Evolutionary conservation across 208 protist species (phyloP), one percentile per base, ranked within the genome.

Genomic region (Vickermania spadyakhi): DNA sequence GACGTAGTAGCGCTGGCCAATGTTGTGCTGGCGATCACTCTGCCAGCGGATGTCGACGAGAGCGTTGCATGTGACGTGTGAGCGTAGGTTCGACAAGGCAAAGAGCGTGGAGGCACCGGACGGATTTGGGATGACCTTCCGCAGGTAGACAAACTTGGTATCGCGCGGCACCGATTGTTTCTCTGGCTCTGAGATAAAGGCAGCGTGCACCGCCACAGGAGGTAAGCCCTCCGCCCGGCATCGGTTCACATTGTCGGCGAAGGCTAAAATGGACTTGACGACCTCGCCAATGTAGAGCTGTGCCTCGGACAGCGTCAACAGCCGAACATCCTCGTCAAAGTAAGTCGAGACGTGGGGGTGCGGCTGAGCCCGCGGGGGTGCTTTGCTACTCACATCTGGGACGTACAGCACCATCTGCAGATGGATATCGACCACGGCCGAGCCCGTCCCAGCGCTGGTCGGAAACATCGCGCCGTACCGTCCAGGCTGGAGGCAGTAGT

Each of bases 31-130:
- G 25, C 81, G 79, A 65, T 94, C 87, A 49, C 84, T 91, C 72
- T 94, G 87, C 84, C 87, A 94, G 54, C 87, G 87, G 57, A 94
- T 91, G 64, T 94, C 87, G 14, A 91, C 66, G 64, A 86, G 73
- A 21, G 81, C 77, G 65, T 84, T 89, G 68, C 79, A 94, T 26
- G 91, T 70, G 11, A 91, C 84, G 57, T 94, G 87, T 11, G 87
- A 91, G 42, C 87, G 87, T 29, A 94, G 62, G 62, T 94, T 94
- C 0, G 87, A 94, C n/a, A 94, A 62, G 1, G 83, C 77, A 56
- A 94, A 91, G 26, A 94, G 70, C 28, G 79, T 86, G 63, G 89
- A 90, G 27, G 79, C 60, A 28, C 81, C 80, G 22, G 73, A 66
- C 2, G 87, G 87, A 64, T 94, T 84, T 5, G 87, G 87, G 56